phyloP scores from a whole-genome alignment of 371 early-diverging fungal genomes.

The Umbelopsis sp. region DNA sequence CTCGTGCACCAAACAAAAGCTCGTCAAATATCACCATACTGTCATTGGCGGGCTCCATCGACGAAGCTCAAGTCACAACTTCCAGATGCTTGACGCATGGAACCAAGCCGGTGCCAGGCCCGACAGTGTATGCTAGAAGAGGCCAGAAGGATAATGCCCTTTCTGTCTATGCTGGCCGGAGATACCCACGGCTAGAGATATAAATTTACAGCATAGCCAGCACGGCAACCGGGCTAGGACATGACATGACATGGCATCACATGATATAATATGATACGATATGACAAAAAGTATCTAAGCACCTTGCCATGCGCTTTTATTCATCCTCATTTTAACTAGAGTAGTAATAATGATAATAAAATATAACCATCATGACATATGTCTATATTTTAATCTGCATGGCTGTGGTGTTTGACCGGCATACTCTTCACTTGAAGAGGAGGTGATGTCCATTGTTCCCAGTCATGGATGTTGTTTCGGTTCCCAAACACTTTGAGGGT shows the following conservation, averaged over 20 bases:
- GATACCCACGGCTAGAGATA: no score
- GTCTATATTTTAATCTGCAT: background rate
- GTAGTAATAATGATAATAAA: no score
- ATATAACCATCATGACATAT: no score
- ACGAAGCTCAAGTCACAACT: background rate
- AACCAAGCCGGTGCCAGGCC: background rate
- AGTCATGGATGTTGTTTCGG: conserved; percentile 19
- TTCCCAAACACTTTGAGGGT: conserved; percentile 30
- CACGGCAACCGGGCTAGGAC: no score
- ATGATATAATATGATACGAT: no score
- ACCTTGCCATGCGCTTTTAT: no score
- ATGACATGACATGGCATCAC: no score
- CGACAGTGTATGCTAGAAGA: background rate
- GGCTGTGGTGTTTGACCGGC: background rate
- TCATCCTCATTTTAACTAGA: no score
- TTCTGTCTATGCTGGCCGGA: no score
- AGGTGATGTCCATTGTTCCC: conserved; percentile 36
- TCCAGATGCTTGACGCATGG: background rate
- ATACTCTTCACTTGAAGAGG: conserved; percentile 14
- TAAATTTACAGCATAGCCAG: no score
- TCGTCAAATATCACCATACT: background rate
- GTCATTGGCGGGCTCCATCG: background rate
- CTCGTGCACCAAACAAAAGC: background rate
- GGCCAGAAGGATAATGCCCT: background rate
- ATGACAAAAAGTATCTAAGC: no score